Evolutionary conservation across 2,329 filamentous ascomycete genomes (phyloP).

Genomic region (Huntiella moniliformis): DNA sequence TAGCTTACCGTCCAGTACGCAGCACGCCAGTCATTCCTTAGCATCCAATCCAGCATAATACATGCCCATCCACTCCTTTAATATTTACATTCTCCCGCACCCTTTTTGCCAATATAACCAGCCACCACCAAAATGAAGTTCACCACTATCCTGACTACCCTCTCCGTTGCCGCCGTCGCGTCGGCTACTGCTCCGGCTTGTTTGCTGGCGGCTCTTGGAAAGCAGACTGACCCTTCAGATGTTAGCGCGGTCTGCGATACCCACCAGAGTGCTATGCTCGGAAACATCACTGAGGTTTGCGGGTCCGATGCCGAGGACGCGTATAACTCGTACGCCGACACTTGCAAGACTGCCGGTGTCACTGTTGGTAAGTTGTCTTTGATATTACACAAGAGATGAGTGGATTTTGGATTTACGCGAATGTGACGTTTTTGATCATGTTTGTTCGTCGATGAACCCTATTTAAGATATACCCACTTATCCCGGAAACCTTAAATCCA

Average conservation of each 20-base stretch:
- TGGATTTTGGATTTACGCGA: too few species aligned
- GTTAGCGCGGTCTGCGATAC: conserved; percentile 11
- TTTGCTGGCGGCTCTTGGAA: conserved; percentile 11
- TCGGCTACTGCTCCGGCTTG: conserved; percentile 11
- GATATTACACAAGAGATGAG: not conserved
- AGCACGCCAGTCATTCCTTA: too few species aligned
- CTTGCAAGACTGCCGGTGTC: conserved; percentile 8
- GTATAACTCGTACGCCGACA: conserved; percentile 9
- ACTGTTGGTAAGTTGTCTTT: conserved; percentile 6
- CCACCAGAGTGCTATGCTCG: conserved; percentile 11
- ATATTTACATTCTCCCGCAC: not conserved
- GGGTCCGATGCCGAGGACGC: conserved; percentile 3
- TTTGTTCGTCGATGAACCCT: too few species aligned
- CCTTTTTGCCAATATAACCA: not conserved
- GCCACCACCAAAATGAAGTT: conserved; percentile 5
- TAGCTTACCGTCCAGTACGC: too few species aligned
- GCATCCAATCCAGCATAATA: too few species aligned
- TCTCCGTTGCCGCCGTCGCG: conserved; percentile 7
- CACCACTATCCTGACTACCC: conserved; percentile 5
- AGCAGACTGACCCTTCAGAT: conserved; percentile 10
- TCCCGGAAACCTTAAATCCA: conserved; percentile 1
- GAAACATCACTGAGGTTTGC: conserved; percentile 12
- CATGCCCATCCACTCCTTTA: conserved; percentile 1
- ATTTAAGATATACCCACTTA: not conserved
- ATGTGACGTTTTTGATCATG: too few species aligned